These are phyloP conservation scores for Tulasnella sp. DNA, from an alignment of 768 basidiomycete genomes.

Conservation along the genomic window DNA sequence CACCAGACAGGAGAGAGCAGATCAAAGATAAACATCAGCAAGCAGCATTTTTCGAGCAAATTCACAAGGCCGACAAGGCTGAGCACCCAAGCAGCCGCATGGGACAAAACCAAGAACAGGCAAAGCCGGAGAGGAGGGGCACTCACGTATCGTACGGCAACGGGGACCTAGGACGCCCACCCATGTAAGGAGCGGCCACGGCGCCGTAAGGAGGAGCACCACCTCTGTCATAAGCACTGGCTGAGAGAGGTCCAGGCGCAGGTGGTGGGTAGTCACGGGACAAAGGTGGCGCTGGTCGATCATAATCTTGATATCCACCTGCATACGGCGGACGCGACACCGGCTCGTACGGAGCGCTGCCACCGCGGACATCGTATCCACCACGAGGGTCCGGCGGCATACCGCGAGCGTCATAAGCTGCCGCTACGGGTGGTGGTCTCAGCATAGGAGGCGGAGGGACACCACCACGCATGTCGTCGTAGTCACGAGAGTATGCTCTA, in stretches of 20 bases:
- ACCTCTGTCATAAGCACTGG: conserved; percentile 9
- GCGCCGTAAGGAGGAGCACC: not conserved
- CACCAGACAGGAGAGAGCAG: no score
- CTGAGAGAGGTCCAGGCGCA: not conserved
- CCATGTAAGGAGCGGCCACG: conserved; percentile 2
- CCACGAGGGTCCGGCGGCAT: not conserved
- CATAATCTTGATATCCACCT: conserved; percentile 1
- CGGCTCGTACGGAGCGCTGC: conserved; percentile 1
- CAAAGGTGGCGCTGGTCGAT: conserved; percentile 1
- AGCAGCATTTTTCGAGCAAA: no score
- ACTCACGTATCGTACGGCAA: conserved; percentile 11
- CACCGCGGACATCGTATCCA: conserved; percentile 5
- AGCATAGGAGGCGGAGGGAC: conserved; percentile 35
- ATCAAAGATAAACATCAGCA: no score
- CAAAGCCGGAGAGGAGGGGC: no score
- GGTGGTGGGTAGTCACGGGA: conserved; percentile 6
- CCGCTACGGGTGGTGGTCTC: conserved; percentile 23
- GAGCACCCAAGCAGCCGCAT: no score
- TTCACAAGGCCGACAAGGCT: no score
- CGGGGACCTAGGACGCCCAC: conserved; percentile 9
- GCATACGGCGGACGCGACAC: conserved; percentile 5
- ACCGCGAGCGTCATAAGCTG: conserved; percentile 6
- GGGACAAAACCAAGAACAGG: no score
- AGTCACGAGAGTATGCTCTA: conserved; percentile 7
- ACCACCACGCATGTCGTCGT: conserved; percentile 32